Conservation (phyloP, 768 basidiomycete genomes). For the Boletus speciosus region DNA sequence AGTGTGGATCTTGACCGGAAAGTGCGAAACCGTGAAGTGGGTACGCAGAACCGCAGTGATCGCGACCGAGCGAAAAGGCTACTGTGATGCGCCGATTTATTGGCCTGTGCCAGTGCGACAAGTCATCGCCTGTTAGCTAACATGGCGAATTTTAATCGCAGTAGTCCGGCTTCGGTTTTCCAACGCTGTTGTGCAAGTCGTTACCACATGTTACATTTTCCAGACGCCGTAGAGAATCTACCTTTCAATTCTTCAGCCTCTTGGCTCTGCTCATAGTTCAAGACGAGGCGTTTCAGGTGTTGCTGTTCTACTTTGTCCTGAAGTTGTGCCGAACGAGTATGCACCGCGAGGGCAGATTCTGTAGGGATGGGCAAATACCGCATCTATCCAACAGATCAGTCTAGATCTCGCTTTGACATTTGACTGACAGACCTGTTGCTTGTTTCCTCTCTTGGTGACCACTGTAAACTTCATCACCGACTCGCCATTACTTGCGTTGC, state of each 20-base stretch:
- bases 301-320: slow-evolving; percentile 97
- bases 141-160: slow-evolving; percentile 74
- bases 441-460: slow-evolving; percentile 89
- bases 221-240: slow-evolving; percentile 19
- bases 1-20: slow-evolving; percentile 18
- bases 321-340: slow-evolving; percentile 86
- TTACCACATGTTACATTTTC: not conserved
- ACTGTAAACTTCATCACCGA: slow-evolving; percentile 87
- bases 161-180: slow-evolving; percentile 65
- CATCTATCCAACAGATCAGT: slow-evolving; percentile 42
- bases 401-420: slow-evolving; percentile 1
- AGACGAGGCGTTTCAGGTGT: slow-evolving; percentile 91
- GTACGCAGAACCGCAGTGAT: slow-evolving; percentile 20
- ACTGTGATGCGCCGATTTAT: slow-evolving; percentile 18
- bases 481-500: slow-evolving; percentile 28
- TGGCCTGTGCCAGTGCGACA: slow-evolving; percentile 10
- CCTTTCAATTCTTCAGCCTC: slow-evolving; percentile 82
- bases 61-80: slow-evolving; percentile 22
- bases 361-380: slow-evolving; percentile 89
- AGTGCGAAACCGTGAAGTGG: slow-evolving; percentile 18
- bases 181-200: slow-evolving; percentile 41
- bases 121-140: slow-evolving; percentile 45
- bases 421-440: slow-evolving; percentile 62
- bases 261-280: slow-evolving; percentile 87
- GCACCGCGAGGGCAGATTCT: slow-evolving; percentile 82